phyloP scores from a whole-genome alignment of 257 asterid species.

The Nicotiana tomentosiformis region DNA sequence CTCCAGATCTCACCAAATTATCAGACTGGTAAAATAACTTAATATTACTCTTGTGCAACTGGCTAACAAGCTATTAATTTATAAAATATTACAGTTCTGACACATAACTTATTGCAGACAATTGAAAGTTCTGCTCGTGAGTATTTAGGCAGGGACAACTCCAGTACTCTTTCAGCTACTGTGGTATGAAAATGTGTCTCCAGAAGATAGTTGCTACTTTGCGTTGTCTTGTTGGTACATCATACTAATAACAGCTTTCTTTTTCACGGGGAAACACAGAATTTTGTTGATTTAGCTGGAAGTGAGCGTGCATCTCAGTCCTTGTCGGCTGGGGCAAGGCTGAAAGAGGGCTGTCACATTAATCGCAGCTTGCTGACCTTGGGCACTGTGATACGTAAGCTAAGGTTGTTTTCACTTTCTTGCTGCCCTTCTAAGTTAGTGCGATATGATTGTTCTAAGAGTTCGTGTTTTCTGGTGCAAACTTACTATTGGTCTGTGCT shows the following conservation, averaged over 20 bases:
- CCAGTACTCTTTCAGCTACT: conserved; percentile 65
- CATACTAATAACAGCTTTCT: neutral
- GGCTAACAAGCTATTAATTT: neutral
- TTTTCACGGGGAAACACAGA: conserved; percentile 36
- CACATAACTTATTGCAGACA: conserved; percentile 45
- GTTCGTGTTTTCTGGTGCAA: neutral
- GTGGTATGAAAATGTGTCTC: conserved; percentile 52
- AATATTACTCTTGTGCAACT: neutral
- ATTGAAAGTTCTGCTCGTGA: conserved; percentile 84
- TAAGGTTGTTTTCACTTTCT: conserved; percentile 41
- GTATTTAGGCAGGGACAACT: conserved; percentile 60
- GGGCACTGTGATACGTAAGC: conserved; percentile 91
- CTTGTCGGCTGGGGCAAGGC: conserved; percentile 81
- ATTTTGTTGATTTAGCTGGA: conserved; percentile 95
- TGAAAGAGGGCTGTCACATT: conserved; percentile 96
- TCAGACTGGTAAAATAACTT: conserved; percentile 60
- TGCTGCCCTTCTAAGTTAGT: neutral
- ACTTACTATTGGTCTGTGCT: neutral
- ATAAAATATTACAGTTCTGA: conserved; percentile 1
- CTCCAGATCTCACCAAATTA: conserved; percentile 97
- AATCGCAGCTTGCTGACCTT: conserved; percentile 91
- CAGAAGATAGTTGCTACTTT: neutral
- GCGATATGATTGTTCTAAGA: neutral
- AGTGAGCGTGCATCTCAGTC: conserved; percentile 97
- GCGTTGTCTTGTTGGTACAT: neutral